These are phyloP conservation scores for Schizophyllum commune DNA, from an alignment of 1,284 basidiomycete genomes.

Conservation along the genomic window DNA sequence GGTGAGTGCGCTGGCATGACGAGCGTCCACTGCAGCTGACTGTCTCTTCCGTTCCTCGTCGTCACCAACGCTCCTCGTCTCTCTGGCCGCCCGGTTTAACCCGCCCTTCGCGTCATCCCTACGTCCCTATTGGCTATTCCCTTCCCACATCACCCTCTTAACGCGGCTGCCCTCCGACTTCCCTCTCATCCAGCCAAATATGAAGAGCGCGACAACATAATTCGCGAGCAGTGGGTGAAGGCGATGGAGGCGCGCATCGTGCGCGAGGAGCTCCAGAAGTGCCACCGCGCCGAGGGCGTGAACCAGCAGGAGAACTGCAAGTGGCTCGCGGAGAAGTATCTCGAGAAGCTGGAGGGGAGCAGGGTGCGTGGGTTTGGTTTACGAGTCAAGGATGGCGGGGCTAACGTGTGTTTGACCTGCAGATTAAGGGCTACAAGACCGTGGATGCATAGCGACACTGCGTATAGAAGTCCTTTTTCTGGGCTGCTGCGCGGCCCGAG, in stretches of 20 bases:
- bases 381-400: neutral
- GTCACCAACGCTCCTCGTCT: neutral
- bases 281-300: conserved; percentile 87
- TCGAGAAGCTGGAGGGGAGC: conserved; percentile 76
- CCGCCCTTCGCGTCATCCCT: neutral
- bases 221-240: conserved; percentile 92
- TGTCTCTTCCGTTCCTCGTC: neutral
- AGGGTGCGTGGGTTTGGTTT: conserved; percentile 52
- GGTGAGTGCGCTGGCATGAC: neutral
- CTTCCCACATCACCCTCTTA: neutral
- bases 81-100: neutral
- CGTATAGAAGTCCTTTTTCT: neutral
- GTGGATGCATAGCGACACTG: conserved; percentile 5
- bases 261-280: conserved; percentile 85
- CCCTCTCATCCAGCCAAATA: conserved; percentile 39
- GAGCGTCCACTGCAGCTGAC: neutral
- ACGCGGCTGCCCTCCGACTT: neutral
- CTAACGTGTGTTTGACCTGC: neutral
- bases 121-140: neutral
- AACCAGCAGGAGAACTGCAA: conserved; percentile 89
- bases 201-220: conserved; percentile 65
- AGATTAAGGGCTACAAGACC: conserved; percentile 12
- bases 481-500: too few relatives aligned
- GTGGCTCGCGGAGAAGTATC: conserved; percentile 81
- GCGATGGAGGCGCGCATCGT: conserved; percentile 93